Evolutionary conservation across 805 yeast species (phyloP), one percentile per base, ranked within the genome.

Genomic region (Yamadazyma paraphyllophila): DNA sequence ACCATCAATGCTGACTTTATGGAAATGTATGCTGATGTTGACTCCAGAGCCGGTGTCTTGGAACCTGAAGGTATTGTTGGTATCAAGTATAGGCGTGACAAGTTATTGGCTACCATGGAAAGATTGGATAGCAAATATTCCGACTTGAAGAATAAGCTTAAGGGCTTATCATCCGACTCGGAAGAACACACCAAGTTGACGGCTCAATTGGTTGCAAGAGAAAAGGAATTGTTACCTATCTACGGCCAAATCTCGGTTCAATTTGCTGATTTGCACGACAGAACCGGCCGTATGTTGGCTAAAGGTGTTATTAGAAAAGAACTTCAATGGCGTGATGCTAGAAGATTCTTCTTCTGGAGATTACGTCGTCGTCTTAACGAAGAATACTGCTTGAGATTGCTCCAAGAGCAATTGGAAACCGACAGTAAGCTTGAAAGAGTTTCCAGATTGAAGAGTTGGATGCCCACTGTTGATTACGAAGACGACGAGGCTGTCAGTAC

Each of bases 41-140:
- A 94, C 44, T 79, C 98, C 9, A 82, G 99, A 66, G 99, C 90
- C 34, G 98, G 99, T 82, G 97, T 94, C 48, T 77, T 95, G 64
- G 99, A 94, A 73, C 98, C 99, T 43, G 97, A 92, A 64, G 99
- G 98, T 67, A 89, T 94, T 91, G 99, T 95, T 61, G 97, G 98
- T 66, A 89, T 94, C 72, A 94, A 94, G 73, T 94, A 86, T 79
- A 85, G 97, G 71, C 86, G 95, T 60, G 97, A 90, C 65, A 91
- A 90, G 71, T 75, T 95, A 55, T 70, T 90, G 51, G 80, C 81
- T n/a, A 89, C 96, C 41, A 95, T 94, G 96, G 79, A 80, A 52
- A 83, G 99, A 69, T 76, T 94, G 53, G 99, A 94, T 64, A 70
- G 78, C 16, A 77, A 77, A 40, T 92, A 89, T 67, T 81, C 80